Percentiles rank a stretch among this genome's conserved stretches.
Conservation (phyloP, 2,329 filamentous ascomycete genomes). For the Penicillium sp. region DNA sequence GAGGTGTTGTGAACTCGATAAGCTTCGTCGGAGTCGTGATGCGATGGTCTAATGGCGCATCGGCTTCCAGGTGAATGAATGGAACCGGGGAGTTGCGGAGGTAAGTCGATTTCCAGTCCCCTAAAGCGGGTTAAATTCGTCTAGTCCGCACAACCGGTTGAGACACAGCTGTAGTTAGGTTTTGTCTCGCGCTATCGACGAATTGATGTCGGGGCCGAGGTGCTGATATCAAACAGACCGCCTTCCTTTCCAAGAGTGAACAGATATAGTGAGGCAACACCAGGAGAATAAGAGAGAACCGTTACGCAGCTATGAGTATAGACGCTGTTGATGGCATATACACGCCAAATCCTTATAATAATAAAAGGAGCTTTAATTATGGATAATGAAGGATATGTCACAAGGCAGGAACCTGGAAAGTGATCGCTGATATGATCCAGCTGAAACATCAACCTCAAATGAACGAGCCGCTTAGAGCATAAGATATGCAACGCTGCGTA, state of each 20-base stretch:
- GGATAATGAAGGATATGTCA: conserved; percentile 8
- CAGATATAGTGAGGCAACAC: too few relatives aligned
- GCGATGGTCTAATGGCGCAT: background rate
- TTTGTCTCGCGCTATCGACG: background rate
- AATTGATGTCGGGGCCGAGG: background rate
- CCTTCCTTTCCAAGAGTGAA: conserved; percentile 1
- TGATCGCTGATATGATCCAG: conserved; percentile 4
- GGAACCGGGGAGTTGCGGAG: background rate
- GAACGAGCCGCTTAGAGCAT: conserved; percentile 18
- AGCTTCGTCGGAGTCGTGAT: background rate
- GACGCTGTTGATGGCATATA: too few relatives aligned
- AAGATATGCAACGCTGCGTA: conserved; percentile 20
- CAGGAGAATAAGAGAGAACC: too few relatives aligned
- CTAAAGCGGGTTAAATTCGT: background rate
- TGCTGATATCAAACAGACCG: conserved; percentile 5
- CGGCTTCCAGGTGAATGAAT: background rate
- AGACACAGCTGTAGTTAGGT: background rate
- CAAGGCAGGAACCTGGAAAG: conserved; percentile 1
- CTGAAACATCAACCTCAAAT: conserved; percentile 5
- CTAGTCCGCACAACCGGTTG: background rate
- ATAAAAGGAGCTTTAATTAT: conserved; percentile 1
- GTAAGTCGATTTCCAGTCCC: background rate
- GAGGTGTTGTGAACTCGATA: background rate
- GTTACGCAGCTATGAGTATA: too few relatives aligned
- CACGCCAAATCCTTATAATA: background rate